Base-by-base conservation (phyloP, 192 early-diverging fungal species). In the Mortierella antarctica region DNA sequence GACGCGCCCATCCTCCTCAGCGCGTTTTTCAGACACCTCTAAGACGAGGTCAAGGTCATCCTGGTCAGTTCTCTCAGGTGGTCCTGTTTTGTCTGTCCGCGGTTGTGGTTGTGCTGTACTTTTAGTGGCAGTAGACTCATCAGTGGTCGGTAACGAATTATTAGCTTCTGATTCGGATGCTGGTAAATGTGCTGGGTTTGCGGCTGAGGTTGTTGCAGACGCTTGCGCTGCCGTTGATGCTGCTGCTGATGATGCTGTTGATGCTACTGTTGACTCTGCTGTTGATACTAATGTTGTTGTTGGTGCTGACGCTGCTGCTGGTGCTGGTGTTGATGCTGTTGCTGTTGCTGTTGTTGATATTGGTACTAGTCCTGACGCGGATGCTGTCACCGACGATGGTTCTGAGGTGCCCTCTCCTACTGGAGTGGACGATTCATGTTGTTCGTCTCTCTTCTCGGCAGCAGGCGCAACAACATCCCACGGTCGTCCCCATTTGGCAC, bases 11-110 rank as follows among this genome's bases (percentile, higher is more conserved):
- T 65, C 57, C 21, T 59, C 54, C 17, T 45, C 57, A 6, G 62
- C 60, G 5, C 62, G 62, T 11, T 69, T 57, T 31, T 66, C 53
- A 6, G 48, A 52, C 20, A 57, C 48, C 2, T 71, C 46, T 20
- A 39, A n/a, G 10, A 67, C 40, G n/a, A 67, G 58, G 15, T 11
- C 41, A 18, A 15, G 41, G 7, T 65, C 62, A 15, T 65, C 62
- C 4, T 31, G 21, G 6, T 71, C 70, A 31, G 31, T 31, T 31
- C 31, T 31, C 3, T 31, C 31, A 1, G 54, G 61, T 41, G n/a
- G 1, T 1, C 7, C 23, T 14, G 14, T 63, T 18, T 23, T 6
- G 48, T 51, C 62, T 0, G 21, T 21, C 13, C 23, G 11, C 17
- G 31, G 13, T 9, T 15, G 40, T 59, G 31, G 39, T 41, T 15